Conservation (phyloP, 768 basidiomycete genomes). For the Mrakia blollopis region DNA sequence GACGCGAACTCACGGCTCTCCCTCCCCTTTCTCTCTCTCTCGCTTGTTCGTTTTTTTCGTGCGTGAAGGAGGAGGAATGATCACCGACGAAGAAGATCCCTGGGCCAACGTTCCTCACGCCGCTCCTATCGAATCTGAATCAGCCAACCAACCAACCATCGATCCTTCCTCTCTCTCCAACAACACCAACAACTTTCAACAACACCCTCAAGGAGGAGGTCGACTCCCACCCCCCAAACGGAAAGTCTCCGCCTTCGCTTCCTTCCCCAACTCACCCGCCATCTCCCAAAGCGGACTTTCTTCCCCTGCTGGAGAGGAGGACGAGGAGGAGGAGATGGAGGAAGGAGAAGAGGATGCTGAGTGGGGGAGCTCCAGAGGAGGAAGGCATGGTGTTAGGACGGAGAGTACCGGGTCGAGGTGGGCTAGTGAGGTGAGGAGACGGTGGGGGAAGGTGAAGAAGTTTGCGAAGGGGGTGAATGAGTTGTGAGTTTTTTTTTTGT, state of each 20-base stretch:
- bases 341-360: conserved; percentile 27
- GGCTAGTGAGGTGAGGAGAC: not conserved
- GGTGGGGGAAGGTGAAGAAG: not conserved
- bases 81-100: conserved; percentile 26
- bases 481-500: conserved; percentile 1
- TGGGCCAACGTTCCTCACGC: conserved; percentile 21
- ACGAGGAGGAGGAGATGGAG: conserved; percentile 27
- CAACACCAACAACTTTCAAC: too few species aligned
- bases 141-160: too few species aligned
- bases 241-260: conserved; percentile 20
- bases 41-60: too few species aligned
- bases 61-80: not conserved
- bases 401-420: conserved; percentile 30
- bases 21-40: not conserved
- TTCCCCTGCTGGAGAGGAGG: too few species aligned
- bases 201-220: too few species aligned
- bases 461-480: conserved; percentile 16
- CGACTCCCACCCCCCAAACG: not conserved
- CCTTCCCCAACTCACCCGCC: conserved; percentile 40
- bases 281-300: conserved; percentile 11
- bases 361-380: conserved; percentile 1
- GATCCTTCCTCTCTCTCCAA: too few species aligned
- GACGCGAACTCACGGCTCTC: too few species aligned
- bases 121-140: not conserved
- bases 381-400: conserved; percentile 27